Evolutionary conservation across 1,284 basidiomycete genomes (phyloP).

Genomic region (Sporisorium graminicola): DNA sequence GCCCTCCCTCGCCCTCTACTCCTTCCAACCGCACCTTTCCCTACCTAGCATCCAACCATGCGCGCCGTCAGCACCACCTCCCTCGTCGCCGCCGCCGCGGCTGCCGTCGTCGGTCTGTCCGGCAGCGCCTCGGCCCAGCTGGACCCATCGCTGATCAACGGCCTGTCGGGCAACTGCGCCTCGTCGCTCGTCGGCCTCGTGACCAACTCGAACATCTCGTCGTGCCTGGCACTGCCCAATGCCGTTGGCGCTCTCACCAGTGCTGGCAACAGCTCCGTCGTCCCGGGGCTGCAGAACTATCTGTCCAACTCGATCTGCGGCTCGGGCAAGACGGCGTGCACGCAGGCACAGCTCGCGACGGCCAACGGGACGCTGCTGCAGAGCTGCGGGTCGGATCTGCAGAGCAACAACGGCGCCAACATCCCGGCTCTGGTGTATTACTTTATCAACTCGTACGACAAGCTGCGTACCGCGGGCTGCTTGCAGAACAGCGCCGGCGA

Average conservation of each 20-base stretch:
- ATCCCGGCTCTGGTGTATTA: constrained; percentile 41
- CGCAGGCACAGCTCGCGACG: constrained; percentile 14
- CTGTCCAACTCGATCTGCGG: constrained; percentile 34
- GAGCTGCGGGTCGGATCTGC: constrained; percentile 29
- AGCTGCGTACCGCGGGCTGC: constrained; percentile 29
- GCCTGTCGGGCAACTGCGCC: constrained; percentile 39
- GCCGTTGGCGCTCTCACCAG: constrained; percentile 42
- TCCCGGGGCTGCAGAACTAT: constrained; percentile 37
- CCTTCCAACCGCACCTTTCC: neutral
- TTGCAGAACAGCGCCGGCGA: constrained; percentile 19
- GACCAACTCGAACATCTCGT: constrained; percentile 41
- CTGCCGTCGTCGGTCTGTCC: constrained; percentile 18
- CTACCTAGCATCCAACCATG: constrained; percentile 2
- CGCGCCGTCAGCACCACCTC: constrained; percentile 23
- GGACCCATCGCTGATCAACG: constrained; percentile 46
- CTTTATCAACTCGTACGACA: constrained; percentile 42
- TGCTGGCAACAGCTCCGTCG: constrained; percentile 30
- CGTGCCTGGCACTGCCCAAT: constrained; percentile 31
- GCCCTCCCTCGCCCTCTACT: neutral
- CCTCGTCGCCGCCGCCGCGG: constrained; percentile 21
- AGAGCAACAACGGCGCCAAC: constrained; percentile 12
- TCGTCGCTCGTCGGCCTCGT: constrained; percentile 33
- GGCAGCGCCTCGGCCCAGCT: constrained; percentile 31
- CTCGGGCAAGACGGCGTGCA: constrained; percentile 24
- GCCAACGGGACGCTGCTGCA: constrained; percentile 41